These are phyloP conservation scores for Misopates orontium DNA, from an alignment of 257 asterid genomes.

Conservation along the genomic window DNA sequence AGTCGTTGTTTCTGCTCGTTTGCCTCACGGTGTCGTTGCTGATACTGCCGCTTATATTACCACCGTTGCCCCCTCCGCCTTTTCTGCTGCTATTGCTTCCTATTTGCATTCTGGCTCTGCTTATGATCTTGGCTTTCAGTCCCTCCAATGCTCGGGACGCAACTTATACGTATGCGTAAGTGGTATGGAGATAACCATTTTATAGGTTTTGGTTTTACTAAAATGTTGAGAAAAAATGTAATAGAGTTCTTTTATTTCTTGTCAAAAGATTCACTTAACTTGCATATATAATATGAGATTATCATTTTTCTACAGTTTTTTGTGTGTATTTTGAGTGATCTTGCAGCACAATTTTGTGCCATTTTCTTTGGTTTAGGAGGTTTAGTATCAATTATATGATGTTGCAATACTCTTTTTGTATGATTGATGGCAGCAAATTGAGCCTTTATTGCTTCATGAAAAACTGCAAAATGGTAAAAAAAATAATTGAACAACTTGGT, in stretches of 20 bases:
- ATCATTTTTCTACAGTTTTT: not conserved
- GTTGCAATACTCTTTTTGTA: not conserved
- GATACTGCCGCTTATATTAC: constrained; percentile 65
- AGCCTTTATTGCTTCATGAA: not conserved
- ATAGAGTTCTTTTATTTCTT: constrained; percentile 17
- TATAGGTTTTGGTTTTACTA: constrained; percentile 1
- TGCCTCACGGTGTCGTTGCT: constrained; percentile 63
- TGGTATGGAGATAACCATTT: not conserved
- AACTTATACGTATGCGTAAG: constrained; percentile 22
- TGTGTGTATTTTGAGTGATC: not conserved
- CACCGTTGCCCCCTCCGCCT: constrained; percentile 86
- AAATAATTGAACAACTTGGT: no score
- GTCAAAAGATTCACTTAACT: constrained; percentile 10
- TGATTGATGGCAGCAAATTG: constrained; percentile 1
- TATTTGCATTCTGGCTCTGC: constrained; percentile 47
- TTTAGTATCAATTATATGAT: not conserved
- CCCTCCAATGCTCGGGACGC: constrained; percentile 36
- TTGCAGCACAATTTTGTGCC: not conserved
- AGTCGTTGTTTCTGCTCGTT: constrained; percentile 49
- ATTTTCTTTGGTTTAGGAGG: constrained; percentile 4
- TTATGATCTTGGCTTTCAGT: constrained; percentile 71
- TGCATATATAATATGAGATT: constrained; percentile 10
- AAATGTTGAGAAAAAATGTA: constrained; percentile 5
- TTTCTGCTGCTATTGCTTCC: constrained; percentile 66
- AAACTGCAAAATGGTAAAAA: no score